Evolutionary conservation across 192 early-diverging fungal species (phyloP).

Genomic region (Polychytrium aggregatum): DNA sequence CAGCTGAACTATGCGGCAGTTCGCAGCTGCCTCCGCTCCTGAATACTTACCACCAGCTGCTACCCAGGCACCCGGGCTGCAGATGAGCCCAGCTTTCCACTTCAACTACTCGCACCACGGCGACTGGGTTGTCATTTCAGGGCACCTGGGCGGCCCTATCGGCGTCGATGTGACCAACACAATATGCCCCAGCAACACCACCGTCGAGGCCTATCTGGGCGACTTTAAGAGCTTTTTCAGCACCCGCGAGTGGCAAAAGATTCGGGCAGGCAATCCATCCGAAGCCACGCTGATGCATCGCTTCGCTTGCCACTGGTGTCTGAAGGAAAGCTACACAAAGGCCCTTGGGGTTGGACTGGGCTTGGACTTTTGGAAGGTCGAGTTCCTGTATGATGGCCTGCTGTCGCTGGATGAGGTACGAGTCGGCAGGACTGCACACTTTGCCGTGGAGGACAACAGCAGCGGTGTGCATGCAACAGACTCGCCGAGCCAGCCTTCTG

Average conservation of each 20-base stretch:
- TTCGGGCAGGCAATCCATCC: no score
- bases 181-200: no score
- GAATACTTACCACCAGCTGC: slow-evolving; percentile 1
- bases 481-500: no score
- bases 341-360: slow-evolving; percentile 42
- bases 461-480: not conserved
- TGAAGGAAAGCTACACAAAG: slow-evolving; percentile 50
- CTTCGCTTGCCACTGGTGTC: slow-evolving; percentile 42
- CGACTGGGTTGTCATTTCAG: slow-evolving; percentile 49
- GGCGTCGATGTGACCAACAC: slow-evolving; percentile 52
- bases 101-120: slow-evolving; percentile 53
- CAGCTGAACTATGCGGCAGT: not conserved
- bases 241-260: no score
- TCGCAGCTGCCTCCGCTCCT: not conserved
- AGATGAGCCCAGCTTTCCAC: no score
- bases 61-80: no score
- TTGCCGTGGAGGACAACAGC: not conserved
- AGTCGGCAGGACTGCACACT: not conserved
- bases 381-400: slow-evolving; percentile 16
- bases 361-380: slow-evolving; percentile 29
- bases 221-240: no score
- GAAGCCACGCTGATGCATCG: slow-evolving; percentile 18
- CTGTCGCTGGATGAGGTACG: not conserved
- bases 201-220: no score
- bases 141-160: no score